Evolutionary conservation across 306 rosid species (phyloP), one percentile per base, ranked within the genome.

Genomic region (Vachellia collinsii): DNA sequence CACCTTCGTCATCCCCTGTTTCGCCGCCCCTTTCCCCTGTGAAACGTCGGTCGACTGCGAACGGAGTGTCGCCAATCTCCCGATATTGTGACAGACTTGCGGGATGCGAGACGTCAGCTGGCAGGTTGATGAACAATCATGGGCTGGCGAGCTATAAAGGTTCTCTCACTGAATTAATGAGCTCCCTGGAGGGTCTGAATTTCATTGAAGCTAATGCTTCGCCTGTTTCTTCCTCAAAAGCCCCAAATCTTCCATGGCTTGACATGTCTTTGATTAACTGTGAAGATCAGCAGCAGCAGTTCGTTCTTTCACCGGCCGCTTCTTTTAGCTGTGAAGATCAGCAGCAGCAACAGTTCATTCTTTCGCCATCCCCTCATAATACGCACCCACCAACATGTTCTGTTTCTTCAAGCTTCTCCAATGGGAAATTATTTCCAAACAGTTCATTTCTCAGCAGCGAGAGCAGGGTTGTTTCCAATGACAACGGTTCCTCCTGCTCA

Each of bases 21-120:
- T 94, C 98, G 0, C 97, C 93, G 0, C 95, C 93, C 8, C 86
- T 84, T 0, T 92, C 95, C 1, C 95, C 97, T 0, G 80, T 44
- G 44, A 86, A 86, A 12, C 89, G 53, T 12, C 51, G 79, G 4
- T 64, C 86, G 4, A 16, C 44, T 4, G 38, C 81, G 8, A 88
- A 64, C 6, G 84, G 82, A 48, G 63, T 84, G 12, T 84, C 90
- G 0, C 83, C 93, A 0, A 53, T 92, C 38, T 86, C 92, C 11
- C 85, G 84, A 36, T 86, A 87, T 8, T 50, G 83, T 71, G 80
- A 79, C 23, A 12, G 83, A 51, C n/a, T 72, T 72, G 51, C 72
- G 17, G 65, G 81, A 56, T 25, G 54, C 4, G 84, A 74, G 75
- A 12, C 72, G 10, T 25, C 61, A 41, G 6, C 56, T 0, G n/a